Evolutionary conservation across 2,329 filamentous ascomycete genomes (phyloP).

Genomic region (Clonostachys rosea): DNA sequence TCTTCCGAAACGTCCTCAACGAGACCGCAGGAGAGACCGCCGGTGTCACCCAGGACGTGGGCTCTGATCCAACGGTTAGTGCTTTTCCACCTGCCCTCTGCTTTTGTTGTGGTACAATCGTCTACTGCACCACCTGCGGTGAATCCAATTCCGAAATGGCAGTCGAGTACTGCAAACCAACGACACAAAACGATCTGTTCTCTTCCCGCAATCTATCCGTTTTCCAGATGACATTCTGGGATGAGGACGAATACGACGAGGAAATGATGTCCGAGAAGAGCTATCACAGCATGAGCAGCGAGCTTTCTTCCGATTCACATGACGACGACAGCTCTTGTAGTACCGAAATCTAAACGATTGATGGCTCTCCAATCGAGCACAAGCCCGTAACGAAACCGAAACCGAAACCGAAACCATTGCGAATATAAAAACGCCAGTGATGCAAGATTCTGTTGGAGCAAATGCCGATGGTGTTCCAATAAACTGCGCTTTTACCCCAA

Average conservation of each 20-base stretch:
- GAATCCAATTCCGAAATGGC: slow-evolving; percentile 5
- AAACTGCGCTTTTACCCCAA: too few relatives aligned
- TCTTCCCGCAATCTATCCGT: too few relatives aligned
- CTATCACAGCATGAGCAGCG: slow-evolving; percentile 1
- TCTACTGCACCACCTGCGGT: slow-evolving; percentile 35
- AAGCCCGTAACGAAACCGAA: too few relatives aligned
- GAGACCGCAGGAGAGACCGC: slow-evolving; percentile 91
- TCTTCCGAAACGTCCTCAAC: slow-evolving; percentile 92
- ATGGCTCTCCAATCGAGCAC: too few relatives aligned
- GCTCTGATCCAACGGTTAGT: slow-evolving; percentile 98
- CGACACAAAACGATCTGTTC: too few relatives aligned
- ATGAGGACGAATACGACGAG: slow-evolving; percentile 28
- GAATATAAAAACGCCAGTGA: too few relatives aligned
- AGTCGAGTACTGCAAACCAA: not conserved
- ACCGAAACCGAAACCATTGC: too few relatives aligned
- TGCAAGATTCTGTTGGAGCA: too few relatives aligned
- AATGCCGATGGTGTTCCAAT: too few relatives aligned
- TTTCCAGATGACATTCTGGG: too few relatives aligned
- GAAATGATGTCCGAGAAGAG: slow-evolving; percentile 21
- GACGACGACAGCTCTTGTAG: not conserved
- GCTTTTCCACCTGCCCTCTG: slow-evolving; percentile 33
- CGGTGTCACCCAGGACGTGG: slow-evolving; percentile 95
- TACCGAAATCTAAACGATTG: too few relatives aligned
- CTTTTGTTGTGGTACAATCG: slow-evolving; percentile 37
- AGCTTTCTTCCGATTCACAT: not conserved